phyloP scores from a whole-genome alignment of 2,329 filamentous ascomycete genomes.

The Microsporum audouinii region DNA sequence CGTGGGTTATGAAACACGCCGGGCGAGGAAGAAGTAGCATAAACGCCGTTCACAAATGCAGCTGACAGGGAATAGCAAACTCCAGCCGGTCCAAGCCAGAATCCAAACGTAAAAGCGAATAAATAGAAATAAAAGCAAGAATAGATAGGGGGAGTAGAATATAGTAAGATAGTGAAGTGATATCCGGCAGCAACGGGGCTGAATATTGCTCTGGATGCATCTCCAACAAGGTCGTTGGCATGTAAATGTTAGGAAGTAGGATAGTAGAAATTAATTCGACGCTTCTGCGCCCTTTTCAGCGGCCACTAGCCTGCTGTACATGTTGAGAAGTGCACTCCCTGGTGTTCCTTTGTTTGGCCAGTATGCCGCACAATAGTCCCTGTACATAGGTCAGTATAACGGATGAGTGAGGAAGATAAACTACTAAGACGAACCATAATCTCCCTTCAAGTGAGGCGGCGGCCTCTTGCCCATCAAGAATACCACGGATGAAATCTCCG shows the following conservation, averaged over 20 bases:
- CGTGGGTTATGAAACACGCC: background rate
- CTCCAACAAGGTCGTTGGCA: background rate
- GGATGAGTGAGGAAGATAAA: background rate
- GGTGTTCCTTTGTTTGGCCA: conserved; percentile 35
- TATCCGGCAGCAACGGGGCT: background rate
- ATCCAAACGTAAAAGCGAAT: background rate
- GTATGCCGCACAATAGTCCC: conserved; percentile 37
- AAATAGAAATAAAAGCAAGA: background rate
- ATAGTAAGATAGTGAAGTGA: background rate
- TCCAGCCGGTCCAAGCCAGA: conserved; percentile 4
- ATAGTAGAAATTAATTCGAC: background rate
- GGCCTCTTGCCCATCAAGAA: conserved; percentile 29
- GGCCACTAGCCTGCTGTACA: conserved; percentile 12
- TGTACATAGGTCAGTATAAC: conserved; percentile 21
- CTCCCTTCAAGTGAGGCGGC: conserved; percentile 32
- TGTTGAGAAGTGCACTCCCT: conserved; percentile 13
- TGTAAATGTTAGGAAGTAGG: background rate
- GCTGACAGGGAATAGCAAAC: background rate
- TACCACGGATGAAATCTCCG: conserved; percentile 36
- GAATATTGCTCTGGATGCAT: background rate
- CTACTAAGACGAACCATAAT: conserved; percentile 30
- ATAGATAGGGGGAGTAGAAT: background rate
- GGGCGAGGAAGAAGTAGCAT: background rate
- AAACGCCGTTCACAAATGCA: conserved; percentile 6
- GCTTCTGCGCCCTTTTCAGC: conserved; percentile 9